phyloP scores from a whole-genome alignment of 2,329 filamentous ascomycete genomes.

The Coniochaeta pulveracea region DNA sequence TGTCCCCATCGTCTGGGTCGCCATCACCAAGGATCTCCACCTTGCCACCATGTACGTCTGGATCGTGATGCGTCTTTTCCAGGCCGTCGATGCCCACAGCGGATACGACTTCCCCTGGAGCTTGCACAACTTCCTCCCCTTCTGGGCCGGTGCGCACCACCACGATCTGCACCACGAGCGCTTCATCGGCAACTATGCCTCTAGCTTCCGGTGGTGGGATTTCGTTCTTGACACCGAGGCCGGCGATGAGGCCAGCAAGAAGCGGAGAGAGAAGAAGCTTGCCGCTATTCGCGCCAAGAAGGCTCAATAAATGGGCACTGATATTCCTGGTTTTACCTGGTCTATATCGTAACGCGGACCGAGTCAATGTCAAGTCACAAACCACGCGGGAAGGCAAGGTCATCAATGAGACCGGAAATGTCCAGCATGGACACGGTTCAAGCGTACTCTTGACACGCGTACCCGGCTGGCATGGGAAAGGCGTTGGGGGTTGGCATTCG shows the following conservation, averaged over 20 bases:
- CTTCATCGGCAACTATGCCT: constrained; percentile 96
- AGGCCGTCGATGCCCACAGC: constrained; percentile 94
- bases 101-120: constrained; percentile 99
- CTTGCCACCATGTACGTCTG: constrained; percentile 96
- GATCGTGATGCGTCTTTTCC: constrained; percentile 88
- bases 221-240: constrained; percentile 88
- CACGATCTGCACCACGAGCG: constrained; percentile 97
- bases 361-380: no score
- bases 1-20: constrained; percentile 72
- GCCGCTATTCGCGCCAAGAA: constrained; percentile 56
- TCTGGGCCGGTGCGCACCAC: constrained; percentile 96
- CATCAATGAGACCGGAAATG: no score
- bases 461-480: no score
- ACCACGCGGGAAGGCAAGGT: no score
- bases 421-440: no score
- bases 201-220: constrained; percentile 99
- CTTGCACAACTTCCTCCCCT: constrained; percentile 86
- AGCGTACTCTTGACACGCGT: no score
- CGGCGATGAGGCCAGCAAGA: constrained; percentile 75
- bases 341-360: no score
- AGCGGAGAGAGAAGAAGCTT: constrained; percentile 68
- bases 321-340: no score
- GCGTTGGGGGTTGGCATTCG: no score
- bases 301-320: constrained; percentile 49
- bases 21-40: constrained; percentile 76